A percentile compares a stretch with the other conserved stretches of the same genome.
Evolutionary conservation across 352 stramenopile species (phyloP).

Genomic region (Phytopythium cucurbitacearum): DNA sequence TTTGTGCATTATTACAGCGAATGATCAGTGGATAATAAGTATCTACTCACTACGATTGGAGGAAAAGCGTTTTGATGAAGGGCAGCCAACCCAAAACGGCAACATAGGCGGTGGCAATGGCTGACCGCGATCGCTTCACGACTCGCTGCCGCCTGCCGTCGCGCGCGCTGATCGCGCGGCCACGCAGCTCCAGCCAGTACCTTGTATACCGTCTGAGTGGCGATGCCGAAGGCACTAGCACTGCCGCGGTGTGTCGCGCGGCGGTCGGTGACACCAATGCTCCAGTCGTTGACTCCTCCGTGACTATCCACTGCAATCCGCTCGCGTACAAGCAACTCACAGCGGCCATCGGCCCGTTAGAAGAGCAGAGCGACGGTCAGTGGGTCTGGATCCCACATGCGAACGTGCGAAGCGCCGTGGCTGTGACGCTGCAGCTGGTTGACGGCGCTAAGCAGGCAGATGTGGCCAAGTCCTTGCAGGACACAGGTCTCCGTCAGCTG

Average conservation of each 20-base stretch:
- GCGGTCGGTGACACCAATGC: constrained; percentile 11
- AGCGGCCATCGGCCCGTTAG: neutral
- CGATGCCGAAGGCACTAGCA: neutral
- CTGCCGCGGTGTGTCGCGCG: constrained; percentile 39
- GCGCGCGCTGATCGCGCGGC: constrained; percentile 19
- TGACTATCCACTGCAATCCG: constrained; percentile 21
- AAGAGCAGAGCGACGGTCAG: neutral
- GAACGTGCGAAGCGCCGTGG: constrained; percentile 33
- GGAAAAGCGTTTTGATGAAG: constrained; percentile 6
- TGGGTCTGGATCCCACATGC: constrained; percentile 41
- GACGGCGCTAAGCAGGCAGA: neutral
- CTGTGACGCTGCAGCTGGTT: constrained; percentile 46
- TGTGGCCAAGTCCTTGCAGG: constrained; percentile 9
- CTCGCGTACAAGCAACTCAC: constrained; percentile 11
- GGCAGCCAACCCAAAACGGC: neutral
- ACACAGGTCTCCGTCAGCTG: constrained; percentile 37
- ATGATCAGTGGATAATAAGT: too few relatives aligned
- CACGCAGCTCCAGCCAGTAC: constrained; percentile 29
- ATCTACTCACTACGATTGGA: too few relatives aligned
- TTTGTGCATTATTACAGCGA: too few relatives aligned
- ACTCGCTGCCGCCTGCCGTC: constrained; percentile 46
- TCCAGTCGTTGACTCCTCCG: constrained; percentile 14
- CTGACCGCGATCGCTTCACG: constrained; percentile 43
- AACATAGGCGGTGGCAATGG: constrained; percentile 12
- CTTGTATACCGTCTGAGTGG: constrained; percentile 20